These are phyloP conservation scores for Eucalyptus sp. DNA, from an alignment of 345 rosid species.

Conservation along the genomic window DNA sequence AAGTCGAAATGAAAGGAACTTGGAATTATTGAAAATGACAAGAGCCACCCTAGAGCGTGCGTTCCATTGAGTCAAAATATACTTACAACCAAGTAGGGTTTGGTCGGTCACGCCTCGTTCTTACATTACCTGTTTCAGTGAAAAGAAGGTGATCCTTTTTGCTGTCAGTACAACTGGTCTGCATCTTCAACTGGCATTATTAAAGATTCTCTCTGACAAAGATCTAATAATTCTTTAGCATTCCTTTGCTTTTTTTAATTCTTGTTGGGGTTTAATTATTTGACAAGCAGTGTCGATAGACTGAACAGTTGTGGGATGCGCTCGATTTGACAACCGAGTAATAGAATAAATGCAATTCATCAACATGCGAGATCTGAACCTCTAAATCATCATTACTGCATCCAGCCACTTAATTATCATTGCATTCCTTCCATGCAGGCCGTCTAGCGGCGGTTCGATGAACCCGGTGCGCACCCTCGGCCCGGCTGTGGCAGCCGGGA, in stretches of 20 bases:
- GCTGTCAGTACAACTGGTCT: background rate
- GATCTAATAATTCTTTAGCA: background rate
- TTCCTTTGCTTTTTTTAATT: background rate
- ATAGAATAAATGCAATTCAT: background rate
- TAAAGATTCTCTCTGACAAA: background rate
- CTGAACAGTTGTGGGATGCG: background rate
- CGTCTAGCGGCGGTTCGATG: slow-evolving; percentile 82
- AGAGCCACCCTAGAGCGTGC: background rate
- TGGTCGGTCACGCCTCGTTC: background rate
- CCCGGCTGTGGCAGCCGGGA: slow-evolving; percentile 94
- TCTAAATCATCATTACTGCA: background rate
- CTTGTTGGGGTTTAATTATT: background rate
- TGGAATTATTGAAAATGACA: background rate
- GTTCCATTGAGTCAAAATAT: background rate
- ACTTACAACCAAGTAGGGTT: background rate
- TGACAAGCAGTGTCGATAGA: background rate
- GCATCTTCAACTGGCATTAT: background rate
- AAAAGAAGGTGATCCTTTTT: background rate
- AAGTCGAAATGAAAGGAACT: background rate
- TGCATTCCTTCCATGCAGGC: slow-evolving; percentile 22
- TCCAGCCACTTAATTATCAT: background rate
- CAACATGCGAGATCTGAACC: background rate
- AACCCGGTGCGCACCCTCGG: slow-evolving; percentile 81
- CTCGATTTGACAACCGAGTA: background rate
- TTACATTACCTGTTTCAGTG: background rate